Evolutionary conservation across 192 early-diverging fungal genomes (phyloP).

Genomic region (Umbelopsis vinacea): DNA sequence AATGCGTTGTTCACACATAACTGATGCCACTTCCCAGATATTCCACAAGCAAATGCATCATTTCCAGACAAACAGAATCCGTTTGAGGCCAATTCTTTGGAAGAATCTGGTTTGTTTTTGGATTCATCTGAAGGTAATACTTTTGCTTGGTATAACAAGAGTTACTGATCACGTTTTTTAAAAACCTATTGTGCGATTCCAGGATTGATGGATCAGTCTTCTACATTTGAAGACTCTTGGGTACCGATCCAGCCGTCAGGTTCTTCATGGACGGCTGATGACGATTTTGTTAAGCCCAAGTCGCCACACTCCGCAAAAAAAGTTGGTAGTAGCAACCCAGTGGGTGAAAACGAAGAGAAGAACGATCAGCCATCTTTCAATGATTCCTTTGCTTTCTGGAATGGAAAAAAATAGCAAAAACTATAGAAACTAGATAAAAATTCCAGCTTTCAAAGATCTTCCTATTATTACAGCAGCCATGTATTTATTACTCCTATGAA

Average conservation of each 20-base stretch:
- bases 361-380: constrained; percentile 31
- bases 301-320: neutral
- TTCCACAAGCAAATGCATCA: constrained; percentile 17
- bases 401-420: constrained; percentile 30
- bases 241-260: neutral
- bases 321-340: neutral
- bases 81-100: constrained; percentile 15
- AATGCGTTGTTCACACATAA: neutral
- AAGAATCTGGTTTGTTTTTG: constrained; percentile 12
- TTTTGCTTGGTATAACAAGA: constrained; percentile 9
- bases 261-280: neutral
- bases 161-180: neutral
- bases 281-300: neutral
- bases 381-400: constrained; percentile 48
- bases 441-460: neutral
- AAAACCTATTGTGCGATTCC: neutral
- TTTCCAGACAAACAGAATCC: constrained; percentile 14
- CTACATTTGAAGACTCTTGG: constrained; percentile 5
- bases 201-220: constrained; percentile 24
- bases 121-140: constrained; percentile 23
- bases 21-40: neutral
- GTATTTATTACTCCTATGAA: neutral
- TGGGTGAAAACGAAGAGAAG: neutral
- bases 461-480: neutral
- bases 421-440: neutral